These are phyloP conservation scores for Tolypocladium amazonense DNA, from an alignment of 2,329 filamentous ascomycete genomes.

Conservation along the genomic window DNA sequence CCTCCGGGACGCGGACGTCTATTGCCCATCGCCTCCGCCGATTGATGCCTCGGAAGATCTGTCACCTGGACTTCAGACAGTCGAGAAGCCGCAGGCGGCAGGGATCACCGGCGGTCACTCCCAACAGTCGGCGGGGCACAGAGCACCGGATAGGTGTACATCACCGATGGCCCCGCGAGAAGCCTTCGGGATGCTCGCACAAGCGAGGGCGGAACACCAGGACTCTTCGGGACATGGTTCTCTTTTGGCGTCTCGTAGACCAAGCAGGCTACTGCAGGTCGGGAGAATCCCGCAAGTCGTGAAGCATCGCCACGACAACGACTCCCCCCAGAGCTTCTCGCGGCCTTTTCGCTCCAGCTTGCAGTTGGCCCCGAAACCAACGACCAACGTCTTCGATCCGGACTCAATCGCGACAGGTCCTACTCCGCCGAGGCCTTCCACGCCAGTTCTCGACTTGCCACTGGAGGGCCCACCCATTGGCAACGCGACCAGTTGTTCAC, in stretches of 20 bases:
- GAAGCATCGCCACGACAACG: conserved; percentile 53
- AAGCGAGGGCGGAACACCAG: neutral
- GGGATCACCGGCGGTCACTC: neutral
- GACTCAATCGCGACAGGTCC: conserved; percentile 38
- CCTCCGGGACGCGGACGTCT: conserved; percentile 37
- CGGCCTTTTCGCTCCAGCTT: conserved; percentile 58
- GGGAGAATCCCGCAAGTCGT: conserved; percentile 80
- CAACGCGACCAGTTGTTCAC: conserved; percentile 18
- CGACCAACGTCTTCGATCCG: conserved; percentile 14
- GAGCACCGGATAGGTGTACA: neutral
- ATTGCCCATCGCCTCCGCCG: conserved; percentile 11
- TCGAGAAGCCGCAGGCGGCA: neutral
- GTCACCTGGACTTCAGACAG: no score
- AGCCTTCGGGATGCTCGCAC: neutral
- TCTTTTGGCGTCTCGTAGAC: conserved; percentile 6
- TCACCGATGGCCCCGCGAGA: neutral
- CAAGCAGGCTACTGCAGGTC: conserved; percentile 64
- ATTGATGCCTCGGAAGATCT: neutral
- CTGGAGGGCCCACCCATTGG: conserved; percentile 23
- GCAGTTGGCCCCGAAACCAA: conserved; percentile 21
- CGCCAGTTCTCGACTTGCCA: conserved; percentile 24
- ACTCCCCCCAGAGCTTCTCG: conserved; percentile 73
- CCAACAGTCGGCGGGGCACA: neutral
- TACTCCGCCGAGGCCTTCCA: conserved; percentile 29
- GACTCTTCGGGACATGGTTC: neutral